phyloP scores from a whole-genome alignment of 192 early-diverging fungal species.

The Umbelopsis sp. region DNA sequence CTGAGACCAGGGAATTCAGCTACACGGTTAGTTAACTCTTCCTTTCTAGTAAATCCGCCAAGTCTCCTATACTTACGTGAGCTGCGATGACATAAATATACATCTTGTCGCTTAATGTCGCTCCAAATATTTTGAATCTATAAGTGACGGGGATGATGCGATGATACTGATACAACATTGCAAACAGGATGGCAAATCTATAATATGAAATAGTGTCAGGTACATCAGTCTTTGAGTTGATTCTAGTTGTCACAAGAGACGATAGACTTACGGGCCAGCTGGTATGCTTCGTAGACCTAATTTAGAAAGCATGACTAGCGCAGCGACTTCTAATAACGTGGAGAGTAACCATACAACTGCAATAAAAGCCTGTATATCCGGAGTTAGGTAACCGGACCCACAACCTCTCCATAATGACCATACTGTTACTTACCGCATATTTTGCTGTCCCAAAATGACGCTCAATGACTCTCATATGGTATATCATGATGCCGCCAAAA shows the following conservation, averaged over 20 bases:
- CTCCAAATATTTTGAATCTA: constrained; percentile 53
- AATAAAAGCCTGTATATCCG: constrained; percentile 47
- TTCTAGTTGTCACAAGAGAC: no score
- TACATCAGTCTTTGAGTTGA: no score
- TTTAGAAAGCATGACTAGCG: constrained; percentile 42
- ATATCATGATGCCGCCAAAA: constrained; percentile 61
- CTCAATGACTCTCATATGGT: constrained; percentile 60
- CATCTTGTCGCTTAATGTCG: constrained; percentile 51
- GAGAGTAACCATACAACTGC: constrained; percentile 47
- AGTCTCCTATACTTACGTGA: constrained; percentile 42
- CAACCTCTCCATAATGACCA: neutral
- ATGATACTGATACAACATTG: constrained; percentile 59
- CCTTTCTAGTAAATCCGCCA: no score
- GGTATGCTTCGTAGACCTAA: constrained; percentile 51
- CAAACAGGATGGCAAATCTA: constrained; percentile 57
- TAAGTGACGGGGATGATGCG: constrained; percentile 53
- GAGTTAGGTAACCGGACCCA: neutral
- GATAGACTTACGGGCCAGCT: constrained; percentile 52
- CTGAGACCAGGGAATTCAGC: constrained; percentile 24
- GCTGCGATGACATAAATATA: constrained; percentile 48
- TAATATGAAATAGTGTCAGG: neutral
- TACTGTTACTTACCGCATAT: constrained; percentile 49
- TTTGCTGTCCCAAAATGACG: constrained; percentile 63
- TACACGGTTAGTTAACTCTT: neutral
- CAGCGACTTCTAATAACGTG: constrained; percentile 57